Conservation (phyloP, 768 basidiomycete species). For the Atractiella rhizophila region DNA sequence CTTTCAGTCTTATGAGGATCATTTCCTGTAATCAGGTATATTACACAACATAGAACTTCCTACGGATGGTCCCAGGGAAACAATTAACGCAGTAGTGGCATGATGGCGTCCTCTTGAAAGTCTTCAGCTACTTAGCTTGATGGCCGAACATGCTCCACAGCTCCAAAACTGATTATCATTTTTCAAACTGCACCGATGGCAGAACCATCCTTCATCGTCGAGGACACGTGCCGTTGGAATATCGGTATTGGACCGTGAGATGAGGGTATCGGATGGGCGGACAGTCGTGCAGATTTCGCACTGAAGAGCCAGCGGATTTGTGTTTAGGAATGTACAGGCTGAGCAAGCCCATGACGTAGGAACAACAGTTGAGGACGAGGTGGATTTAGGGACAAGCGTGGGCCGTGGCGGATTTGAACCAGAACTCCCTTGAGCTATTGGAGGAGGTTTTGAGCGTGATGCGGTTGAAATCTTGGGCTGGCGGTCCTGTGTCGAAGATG, state of each 20-base stretch:
- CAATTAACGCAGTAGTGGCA: no score
- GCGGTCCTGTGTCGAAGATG: neutral
- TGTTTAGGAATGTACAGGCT: slow-evolving; percentile 13
- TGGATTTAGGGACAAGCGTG: neutral
- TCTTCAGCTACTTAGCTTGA: no score
- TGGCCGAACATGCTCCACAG: slow-evolving; percentile 5
- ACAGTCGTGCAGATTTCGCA: slow-evolving; percentile 11
- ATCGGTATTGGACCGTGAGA: neutral
- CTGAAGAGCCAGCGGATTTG: slow-evolving; percentile 1
- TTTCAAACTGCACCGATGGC: slow-evolving; percentile 3
- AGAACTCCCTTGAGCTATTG: neutral
- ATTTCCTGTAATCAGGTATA: no score
- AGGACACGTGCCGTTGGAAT: neutral
- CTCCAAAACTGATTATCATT: slow-evolving; percentile 7
- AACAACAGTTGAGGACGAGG: neutral
- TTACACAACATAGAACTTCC: no score
- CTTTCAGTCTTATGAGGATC: no score
- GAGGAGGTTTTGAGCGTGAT: neutral
- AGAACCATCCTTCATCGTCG: slow-evolving; percentile 6
- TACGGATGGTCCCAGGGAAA: no score
- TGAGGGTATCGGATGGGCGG: neutral
- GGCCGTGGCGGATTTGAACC: neutral
- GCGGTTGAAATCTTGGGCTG: neutral
- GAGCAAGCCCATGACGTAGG: slow-evolving; percentile 11
- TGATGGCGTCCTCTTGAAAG: no score